These are phyloP conservation scores for Pleurotus sapidus DNA, from an alignment of 768 basidiomycete species.

Conservation along the genomic window DNA sequence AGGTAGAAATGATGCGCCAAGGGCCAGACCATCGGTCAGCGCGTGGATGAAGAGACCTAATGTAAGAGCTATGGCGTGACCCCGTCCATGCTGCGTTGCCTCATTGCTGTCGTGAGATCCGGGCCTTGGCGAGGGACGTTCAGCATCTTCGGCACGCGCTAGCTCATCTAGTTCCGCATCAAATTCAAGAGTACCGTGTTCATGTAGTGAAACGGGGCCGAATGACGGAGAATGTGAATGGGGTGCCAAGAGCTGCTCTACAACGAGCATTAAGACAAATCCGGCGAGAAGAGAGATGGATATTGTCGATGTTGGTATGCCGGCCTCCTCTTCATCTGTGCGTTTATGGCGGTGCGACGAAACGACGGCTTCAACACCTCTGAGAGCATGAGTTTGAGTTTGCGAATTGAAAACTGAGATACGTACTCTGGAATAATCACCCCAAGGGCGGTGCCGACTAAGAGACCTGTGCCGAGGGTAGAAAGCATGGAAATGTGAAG, in stretches of 20 bases:
- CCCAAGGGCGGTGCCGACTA: conserved; percentile 87
- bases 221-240: conserved; percentile 40
- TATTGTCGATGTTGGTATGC: conserved; percentile 50
- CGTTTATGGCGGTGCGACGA: conserved; percentile 19
- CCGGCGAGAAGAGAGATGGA: conserved; percentile 65
- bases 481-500: conserved; percentile 39
- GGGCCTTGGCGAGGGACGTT: conserved; percentile 10
- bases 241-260: conserved; percentile 61
- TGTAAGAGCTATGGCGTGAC: conserved; percentile 65
- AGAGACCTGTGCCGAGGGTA: conserved; percentile 74
- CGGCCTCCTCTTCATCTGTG: conserved; percentile 16
- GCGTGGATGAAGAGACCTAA: conserved; percentile 87
- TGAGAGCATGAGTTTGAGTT: conserved; percentile 22
- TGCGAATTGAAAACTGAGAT: not conserved
- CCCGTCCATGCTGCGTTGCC: conserved; percentile 11
- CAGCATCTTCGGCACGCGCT: conserved; percentile 38
- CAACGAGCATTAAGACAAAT: conserved; percentile 59
- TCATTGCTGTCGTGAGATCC: conserved; percentile 14
- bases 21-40: conserved; percentile 87
- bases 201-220: conserved; percentile 24
- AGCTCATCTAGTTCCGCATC: conserved; percentile 64
- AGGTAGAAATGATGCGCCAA: conserved; percentile 73
- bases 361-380: conserved; percentile 69
- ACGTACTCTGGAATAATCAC: conserved; percentile 93
- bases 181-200: conserved; percentile 31